A percentile compares a stretch with the other conserved stretches of the same genome.
Conservation (phyloP, 2,329 filamentous ascomycete genomes). For the Fusarium duplospermum region DNA sequence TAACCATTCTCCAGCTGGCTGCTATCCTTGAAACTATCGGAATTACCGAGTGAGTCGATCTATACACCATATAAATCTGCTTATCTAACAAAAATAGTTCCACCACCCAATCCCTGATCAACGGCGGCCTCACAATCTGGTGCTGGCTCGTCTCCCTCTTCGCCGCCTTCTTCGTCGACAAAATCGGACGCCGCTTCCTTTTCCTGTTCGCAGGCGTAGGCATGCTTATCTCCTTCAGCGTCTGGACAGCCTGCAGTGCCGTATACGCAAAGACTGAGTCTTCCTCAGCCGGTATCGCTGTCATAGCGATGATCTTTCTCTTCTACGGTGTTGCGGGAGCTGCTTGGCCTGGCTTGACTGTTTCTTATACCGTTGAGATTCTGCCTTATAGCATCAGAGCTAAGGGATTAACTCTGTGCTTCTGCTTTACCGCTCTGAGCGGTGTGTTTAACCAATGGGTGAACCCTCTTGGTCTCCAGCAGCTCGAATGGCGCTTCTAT, state of each 20-base stretch:
- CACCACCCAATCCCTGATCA: constrained; percentile 40
- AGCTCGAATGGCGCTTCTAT: constrained; percentile 39
- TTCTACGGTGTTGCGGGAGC: constrained; percentile 41
- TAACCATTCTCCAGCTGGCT: constrained; percentile 21
- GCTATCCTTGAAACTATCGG: constrained; percentile 37
- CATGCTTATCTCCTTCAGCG: constrained; percentile 39
- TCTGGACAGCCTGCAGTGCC: constrained; percentile 41
- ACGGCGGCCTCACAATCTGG: constrained; percentile 42
- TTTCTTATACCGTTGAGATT: constrained; percentile 40
- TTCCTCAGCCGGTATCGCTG: constrained; percentile 26
- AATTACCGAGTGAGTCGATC: constrained; percentile 31
- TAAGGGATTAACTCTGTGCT: constrained; percentile 40
- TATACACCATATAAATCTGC: rapidly evolving
- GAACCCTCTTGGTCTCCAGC: constrained; percentile 38
- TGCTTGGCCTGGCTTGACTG: constrained; percentile 41
- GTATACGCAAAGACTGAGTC: constrained; percentile 42
- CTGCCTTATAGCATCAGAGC: constrained; percentile 41
- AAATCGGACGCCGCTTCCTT: constrained; percentile 35
- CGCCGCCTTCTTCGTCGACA: constrained; percentile 41
- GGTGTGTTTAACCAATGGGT: constrained; percentile 43
- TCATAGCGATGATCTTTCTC: constrained; percentile 42
- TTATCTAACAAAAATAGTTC: constrained; percentile 18
- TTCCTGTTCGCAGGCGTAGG: constrained; percentile 39
- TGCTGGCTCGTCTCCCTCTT: constrained; percentile 39
- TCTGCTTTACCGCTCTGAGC: constrained; percentile 39